Conservation (phyloP, 225 moss, liverwort and hornwort species). For the Asterella californica region DNA sequence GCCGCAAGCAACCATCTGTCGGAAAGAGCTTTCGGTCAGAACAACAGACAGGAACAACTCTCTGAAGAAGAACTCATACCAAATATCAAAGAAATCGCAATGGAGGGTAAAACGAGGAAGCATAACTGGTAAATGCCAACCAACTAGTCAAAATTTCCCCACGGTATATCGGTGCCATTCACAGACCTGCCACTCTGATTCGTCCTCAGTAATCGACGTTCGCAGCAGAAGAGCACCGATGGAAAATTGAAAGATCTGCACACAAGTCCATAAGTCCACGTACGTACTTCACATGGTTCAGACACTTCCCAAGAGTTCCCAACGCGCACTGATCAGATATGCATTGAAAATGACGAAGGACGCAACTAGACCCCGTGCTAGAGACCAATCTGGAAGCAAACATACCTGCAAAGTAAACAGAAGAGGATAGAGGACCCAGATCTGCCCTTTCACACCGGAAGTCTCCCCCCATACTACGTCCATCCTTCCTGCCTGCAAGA, state of each 20-base stretch:
- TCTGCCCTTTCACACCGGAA: constrained; percentile 86
- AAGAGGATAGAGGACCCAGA: constrained; percentile 93
- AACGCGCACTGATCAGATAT: background rate
- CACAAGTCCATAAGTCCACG: background rate
- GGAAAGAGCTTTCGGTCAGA: constrained; percentile 1
- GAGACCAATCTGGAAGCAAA: background rate
- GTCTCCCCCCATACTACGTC: constrained; percentile 98
- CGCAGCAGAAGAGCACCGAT: constrained; percentile 66
- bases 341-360: background rate
- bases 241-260: constrained; percentile 81
- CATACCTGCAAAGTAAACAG: constrained; percentile 80
- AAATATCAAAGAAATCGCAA: background rate
- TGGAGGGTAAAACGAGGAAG: background rate
- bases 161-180: background rate
- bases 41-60: background rate
- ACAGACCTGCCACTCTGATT: constrained; percentile 83
- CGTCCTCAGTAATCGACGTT: constrained; percentile 61
- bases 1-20: constrained; percentile 92
- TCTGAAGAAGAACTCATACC: background rate
- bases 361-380: background rate
- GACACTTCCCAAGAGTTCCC: background rate
- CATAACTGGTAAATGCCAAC: background rate
- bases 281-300: background rate
- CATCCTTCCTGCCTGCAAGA: constrained; percentile 83
- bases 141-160: background rate